A percentile compares a stretch with the other conserved stretches of the same genome.
Evolutionary conservation across 768 basidiomycete genomes (phyloP).

Genomic region (Termitomyces titanicus): DNA sequence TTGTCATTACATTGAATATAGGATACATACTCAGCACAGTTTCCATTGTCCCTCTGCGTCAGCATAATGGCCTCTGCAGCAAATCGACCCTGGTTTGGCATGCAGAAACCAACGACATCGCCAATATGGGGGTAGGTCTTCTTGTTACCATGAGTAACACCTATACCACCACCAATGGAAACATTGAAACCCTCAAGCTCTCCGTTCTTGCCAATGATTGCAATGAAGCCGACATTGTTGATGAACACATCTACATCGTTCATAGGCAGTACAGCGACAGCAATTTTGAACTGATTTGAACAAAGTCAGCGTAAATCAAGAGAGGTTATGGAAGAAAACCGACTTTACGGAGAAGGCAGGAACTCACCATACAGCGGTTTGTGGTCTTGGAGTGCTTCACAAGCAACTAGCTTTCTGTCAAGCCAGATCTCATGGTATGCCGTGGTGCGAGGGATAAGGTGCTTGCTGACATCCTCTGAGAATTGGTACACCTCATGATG

Average conservation of each 20-base stretch:
- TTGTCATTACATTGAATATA: not conserved
- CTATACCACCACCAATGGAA: slow-evolving; percentile 94
- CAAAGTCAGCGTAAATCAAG: slow-evolving; percentile 3
- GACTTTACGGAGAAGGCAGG: slow-evolving; percentile 95
- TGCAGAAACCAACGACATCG: slow-evolving; percentile 90
- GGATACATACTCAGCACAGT: slow-evolving; percentile 79
- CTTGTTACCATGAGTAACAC: slow-evolving; percentile 98
- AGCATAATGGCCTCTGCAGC: slow-evolving; percentile 94
- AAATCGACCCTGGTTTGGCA: slow-evolving; percentile 74
- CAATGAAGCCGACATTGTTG: slow-evolving; percentile 96
- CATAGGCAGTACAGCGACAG: slow-evolving; percentile 91
- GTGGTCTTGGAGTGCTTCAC: slow-evolving; percentile 89
- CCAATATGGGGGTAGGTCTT: slow-evolving; percentile 94
- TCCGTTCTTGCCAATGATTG: slow-evolving; percentile 74
- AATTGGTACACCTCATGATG: slow-evolving; percentile 84
- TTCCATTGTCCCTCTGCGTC: slow-evolving; percentile 93
- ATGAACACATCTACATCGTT: slow-evolving; percentile 97
- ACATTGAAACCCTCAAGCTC: slow-evolving; percentile 93
- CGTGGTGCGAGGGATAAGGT: slow-evolving; percentile 83
- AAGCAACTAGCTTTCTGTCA: slow-evolving; percentile 94
- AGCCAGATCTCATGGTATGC: slow-evolving; percentile 99
- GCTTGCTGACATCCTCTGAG: slow-evolving; percentile 76
- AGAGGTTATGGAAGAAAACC: slow-evolving; percentile 14
- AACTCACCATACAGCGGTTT: slow-evolving; percentile 98
- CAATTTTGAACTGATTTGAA: slow-evolving; percentile 83